These are phyloP conservation scores for Cyclocybe aegerita DNA, from an alignment of 768 basidiomycete genomes.

Conservation along the genomic window DNA sequence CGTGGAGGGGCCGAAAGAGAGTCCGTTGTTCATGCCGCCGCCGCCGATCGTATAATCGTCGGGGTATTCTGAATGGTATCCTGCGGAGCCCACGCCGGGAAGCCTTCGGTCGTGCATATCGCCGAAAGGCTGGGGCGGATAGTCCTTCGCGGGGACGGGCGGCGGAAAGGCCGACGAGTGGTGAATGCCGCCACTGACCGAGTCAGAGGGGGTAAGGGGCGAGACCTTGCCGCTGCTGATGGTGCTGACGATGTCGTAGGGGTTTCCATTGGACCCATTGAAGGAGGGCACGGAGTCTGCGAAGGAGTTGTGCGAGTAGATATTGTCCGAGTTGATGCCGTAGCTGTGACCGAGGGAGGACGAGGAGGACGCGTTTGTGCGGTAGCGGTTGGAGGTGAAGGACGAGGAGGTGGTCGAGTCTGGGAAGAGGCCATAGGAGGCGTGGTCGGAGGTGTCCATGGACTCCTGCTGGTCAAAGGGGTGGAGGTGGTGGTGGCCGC, in stretches of 20 bases:
- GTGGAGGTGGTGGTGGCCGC: conserved; percentile 13
- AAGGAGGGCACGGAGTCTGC: conserved; percentile 61
- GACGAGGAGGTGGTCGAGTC: conserved; percentile 37
- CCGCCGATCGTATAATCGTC: conserved; percentile 61
- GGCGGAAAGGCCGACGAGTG: conserved; percentile 52
- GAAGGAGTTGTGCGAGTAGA: conserved; percentile 63
- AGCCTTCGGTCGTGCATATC: conserved; percentile 55
- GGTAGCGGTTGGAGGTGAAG: conserved; percentile 62
- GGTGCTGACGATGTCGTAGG: conserved; percentile 67
- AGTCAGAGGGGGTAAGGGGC: conserved; percentile 69
- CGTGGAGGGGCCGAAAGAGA: conserved; percentile 47
- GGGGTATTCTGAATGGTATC: conserved; percentile 57
- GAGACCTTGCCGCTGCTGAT: conserved; percentile 74
- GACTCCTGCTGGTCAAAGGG: conserved; percentile 44
- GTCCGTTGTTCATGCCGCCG: conserved; percentile 43
- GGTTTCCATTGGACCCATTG: conserved; percentile 46
- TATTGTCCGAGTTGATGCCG: conserved; percentile 49
- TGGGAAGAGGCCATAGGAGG: conserved; percentile 65
- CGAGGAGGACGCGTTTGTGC: conserved; percentile 70
- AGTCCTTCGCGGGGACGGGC: conserved; percentile 54
- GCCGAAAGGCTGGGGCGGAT: conserved; percentile 50
- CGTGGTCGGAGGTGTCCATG: conserved; percentile 54
- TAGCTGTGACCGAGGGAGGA: conserved; percentile 58
- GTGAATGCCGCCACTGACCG: conserved; percentile 51
- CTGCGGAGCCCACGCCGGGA: conserved; percentile 29